phyloP scores from a whole-genome alignment of 2,329 filamentous ascomycete species.

The Alternaria sp. region DNA sequence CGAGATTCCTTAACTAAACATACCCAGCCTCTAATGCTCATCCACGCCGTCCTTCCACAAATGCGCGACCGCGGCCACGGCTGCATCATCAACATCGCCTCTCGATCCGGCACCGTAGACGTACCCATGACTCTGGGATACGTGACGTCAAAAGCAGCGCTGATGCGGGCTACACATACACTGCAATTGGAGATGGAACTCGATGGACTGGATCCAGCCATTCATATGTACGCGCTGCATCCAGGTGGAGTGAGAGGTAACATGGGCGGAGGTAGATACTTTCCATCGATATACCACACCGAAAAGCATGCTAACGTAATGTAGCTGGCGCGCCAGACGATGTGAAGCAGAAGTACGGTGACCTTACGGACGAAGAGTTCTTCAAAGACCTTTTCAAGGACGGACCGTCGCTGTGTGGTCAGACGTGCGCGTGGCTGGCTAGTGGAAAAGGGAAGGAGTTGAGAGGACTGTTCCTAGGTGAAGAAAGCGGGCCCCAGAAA shows the following conservation, averaged over 20 bases:
- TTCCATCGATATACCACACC: fast-evolving
- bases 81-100: conserved; percentile 43
- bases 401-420: conserved; percentile 34
- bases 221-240: conserved; percentile 41
- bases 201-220: conserved; percentile 33
- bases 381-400: conserved; percentile 39
- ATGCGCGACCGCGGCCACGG: conserved; percentile 33
- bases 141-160: conserved; percentile 35
- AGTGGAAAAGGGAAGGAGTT: conserved; percentile 37
- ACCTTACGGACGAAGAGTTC: conserved; percentile 32
- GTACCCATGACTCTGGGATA: conserved; percentile 43
- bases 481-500: too few species aligned
- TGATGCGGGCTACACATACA: conserved; percentile 40
- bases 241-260: conserved; percentile 36
- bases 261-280: conserved; percentile 33
- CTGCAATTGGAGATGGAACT: conserved; percentile 39
- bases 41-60: conserved; percentile 30
- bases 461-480: conserved; percentile 35
- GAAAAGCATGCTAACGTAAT: conserved; percentile 5
- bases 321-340: conserved; percentile 29
- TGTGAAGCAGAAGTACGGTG: conserved; percentile 37
- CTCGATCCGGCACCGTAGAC: conserved; percentile 37
- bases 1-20: background rate
- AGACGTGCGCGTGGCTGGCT: conserved; percentile 40
- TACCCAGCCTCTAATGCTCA: conserved; percentile 32